phyloP scores from a whole-genome alignment of 345 rosid species.

The Salix exigua region DNA sequence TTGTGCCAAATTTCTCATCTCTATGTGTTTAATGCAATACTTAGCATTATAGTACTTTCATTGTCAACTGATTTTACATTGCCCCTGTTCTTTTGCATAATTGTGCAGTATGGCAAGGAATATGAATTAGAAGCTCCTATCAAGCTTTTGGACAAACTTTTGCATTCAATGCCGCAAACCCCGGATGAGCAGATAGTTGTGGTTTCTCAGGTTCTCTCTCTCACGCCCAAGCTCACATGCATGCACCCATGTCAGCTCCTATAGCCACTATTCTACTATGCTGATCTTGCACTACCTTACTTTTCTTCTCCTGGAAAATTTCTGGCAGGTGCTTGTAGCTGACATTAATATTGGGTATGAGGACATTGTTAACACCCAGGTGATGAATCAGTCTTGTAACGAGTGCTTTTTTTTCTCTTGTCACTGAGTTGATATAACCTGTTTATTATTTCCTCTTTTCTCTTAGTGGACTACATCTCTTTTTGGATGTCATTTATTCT shows the following conservation, averaged over 20 bases:
- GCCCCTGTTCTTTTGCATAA: background rate
- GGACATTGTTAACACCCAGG: constrained; percentile 98
- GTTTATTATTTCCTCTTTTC: background rate
- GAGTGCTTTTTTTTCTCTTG: background rate
- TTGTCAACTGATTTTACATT: background rate
- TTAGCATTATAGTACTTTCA: background rate
- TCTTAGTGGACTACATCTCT: background rate
- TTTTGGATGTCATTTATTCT: background rate
- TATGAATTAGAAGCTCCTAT: constrained; percentile 96
- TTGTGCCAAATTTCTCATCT: background rate
- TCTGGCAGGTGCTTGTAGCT: constrained; percentile 81
- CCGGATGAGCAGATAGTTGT: constrained; percentile 88
- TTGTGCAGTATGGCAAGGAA: constrained; percentile 82
- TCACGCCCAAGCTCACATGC: background rate
- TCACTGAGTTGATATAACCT: background rate
- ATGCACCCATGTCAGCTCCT: background rate
- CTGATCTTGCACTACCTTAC: background rate
- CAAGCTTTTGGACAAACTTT: constrained; percentile 83
- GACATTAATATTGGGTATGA: constrained; percentile 94
- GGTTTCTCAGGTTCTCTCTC: constrained; percentile 65
- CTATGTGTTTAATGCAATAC: background rate
- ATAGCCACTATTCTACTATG: background rate
- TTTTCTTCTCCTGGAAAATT: background rate
- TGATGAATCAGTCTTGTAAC: background rate
- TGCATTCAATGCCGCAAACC: constrained; percentile 90